phyloP scores from a whole-genome alignment of 805 yeast genomes.

The Wickerhamiella sorbophila region DNA sequence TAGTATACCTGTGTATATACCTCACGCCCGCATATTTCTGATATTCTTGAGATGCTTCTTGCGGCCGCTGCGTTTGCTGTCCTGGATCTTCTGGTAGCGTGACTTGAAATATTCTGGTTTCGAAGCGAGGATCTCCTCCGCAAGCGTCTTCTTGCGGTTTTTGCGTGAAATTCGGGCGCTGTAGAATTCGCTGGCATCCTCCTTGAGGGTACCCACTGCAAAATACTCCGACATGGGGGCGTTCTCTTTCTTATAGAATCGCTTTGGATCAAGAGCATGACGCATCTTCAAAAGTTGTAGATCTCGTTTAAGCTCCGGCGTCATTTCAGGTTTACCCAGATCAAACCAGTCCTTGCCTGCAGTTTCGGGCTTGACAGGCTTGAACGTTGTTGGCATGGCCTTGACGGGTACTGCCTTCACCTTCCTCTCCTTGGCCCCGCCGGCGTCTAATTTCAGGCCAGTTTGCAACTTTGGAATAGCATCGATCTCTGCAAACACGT shows the following conservation, averaged over 20 bases:
- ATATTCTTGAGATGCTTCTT: conserved; percentile 50
- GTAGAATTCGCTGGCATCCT: conserved; percentile 67
- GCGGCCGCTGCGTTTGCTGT: conserved; percentile 46
- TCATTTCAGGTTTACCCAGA: conserved; percentile 61
- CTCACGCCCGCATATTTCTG: conserved; percentile 37
- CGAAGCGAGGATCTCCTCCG: conserved; percentile 60
- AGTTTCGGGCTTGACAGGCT: conserved; percentile 20
- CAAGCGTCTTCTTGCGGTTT: conserved; percentile 62
- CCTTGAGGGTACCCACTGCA: conserved; percentile 79
- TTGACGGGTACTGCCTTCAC: conserved; percentile 5
- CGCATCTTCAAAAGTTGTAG: conserved; percentile 67
- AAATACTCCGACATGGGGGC: conserved; percentile 54
- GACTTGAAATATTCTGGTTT: conserved; percentile 65
- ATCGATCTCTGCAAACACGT: conserved; percentile 19
- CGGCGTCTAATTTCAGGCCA: not conserved
- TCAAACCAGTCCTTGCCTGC: conserved; percentile 66
- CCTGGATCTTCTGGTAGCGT: conserved; percentile 69
- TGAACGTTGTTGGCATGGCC: conserved; percentile 19
- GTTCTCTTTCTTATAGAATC: conserved; percentile 87
- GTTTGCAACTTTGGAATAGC: conserved; percentile 5
- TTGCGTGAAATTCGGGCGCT: conserved; percentile 50
- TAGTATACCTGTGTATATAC: not conserved
- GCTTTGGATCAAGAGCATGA: conserved; percentile 84
- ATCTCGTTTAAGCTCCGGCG: conserved; percentile 62
- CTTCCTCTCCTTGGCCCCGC: not conserved